These are phyloP conservation scores for Metschnikowia rubicola DNA, from an alignment of 805 yeast species.

Conservation along the genomic window DNA sequence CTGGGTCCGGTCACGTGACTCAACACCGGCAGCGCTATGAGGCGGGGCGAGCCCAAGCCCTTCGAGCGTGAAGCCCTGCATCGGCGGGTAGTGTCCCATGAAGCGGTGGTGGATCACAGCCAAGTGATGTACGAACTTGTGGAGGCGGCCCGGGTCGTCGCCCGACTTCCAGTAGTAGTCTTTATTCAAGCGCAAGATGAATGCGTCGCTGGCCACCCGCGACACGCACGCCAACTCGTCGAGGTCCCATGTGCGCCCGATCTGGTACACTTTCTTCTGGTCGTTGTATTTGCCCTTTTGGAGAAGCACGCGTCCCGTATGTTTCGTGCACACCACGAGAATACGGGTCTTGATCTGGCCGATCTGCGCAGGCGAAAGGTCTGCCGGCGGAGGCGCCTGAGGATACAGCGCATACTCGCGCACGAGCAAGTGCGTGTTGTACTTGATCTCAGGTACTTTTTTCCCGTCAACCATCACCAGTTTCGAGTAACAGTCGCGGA, in stretches of 20 bases:
- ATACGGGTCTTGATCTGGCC: conserved; percentile 55
- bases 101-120: conserved; percentile 31
- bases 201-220: conserved; percentile 52
- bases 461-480: conserved; percentile 13
- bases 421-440: conserved; percentile 72
- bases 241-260: conserved; percentile 90
- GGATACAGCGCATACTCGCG: conserved; percentile 74
- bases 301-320: conserved; percentile 63
- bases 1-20: not conserved
- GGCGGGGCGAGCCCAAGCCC: conserved; percentile 28
- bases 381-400: conserved; percentile 61
- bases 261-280: conserved; percentile 67
- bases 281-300: conserved; percentile 84
- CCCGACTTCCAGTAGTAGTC: conserved; percentile 70
- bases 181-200: conserved; percentile 62
- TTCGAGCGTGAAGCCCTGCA: conserved; percentile 30
- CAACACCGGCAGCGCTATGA: not conserved
- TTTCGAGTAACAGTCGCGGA: conserved; percentile 38
- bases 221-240: conserved; percentile 62
- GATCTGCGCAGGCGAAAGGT: conserved; percentile 36
- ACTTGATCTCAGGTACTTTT: conserved; percentile 33
- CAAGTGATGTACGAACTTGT: conserved; percentile 33
- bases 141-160: conserved; percentile 35
- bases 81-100: conserved; percentile 36
- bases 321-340: conserved; percentile 57